These are phyloP conservation scores for Grosmannia penicillata DNA, from an alignment of 2,329 filamentous ascomycete genomes.

Conservation along the genomic window DNA sequence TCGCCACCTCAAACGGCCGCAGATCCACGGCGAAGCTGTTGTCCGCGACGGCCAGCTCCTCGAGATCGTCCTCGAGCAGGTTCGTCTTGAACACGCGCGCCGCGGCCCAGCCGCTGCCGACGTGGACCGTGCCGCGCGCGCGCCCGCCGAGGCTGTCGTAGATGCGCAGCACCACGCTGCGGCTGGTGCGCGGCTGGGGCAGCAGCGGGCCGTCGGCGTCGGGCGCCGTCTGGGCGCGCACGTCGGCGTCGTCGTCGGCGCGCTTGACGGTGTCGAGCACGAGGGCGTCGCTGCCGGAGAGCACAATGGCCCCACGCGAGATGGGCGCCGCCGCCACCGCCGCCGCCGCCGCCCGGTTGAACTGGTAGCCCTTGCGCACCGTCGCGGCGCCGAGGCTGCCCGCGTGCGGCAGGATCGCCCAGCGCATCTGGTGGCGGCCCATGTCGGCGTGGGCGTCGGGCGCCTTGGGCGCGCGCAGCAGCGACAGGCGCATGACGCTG, in stretches of 20 bases:
- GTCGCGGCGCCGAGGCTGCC: slow-evolving; percentile 41
- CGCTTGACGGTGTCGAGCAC: slow-evolving; percentile 86
- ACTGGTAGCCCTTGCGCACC: slow-evolving; percentile 47
- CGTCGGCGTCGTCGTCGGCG: slow-evolving; percentile 73
- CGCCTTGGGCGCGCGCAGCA: slow-evolving; percentile 52
- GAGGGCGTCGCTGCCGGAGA: slow-evolving; percentile 53
- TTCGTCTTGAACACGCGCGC: slow-evolving; percentile 73
- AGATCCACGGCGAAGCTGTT: slow-evolving; percentile 44
- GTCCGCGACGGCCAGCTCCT: slow-evolving; percentile 38
- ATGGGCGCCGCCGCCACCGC: slow-evolving; percentile 21
- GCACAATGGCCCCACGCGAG: slow-evolving; percentile 51
- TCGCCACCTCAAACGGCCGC: slow-evolving; percentile 74
- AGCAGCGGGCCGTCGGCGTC: slow-evolving; percentile 10
- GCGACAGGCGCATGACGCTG: slow-evolving; percentile 51
- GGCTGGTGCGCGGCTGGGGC: slow-evolving; percentile 51
- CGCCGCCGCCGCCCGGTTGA: slow-evolving; percentile 39
- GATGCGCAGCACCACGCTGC: slow-evolving; percentile 68
- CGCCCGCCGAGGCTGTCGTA: slow-evolving; percentile 83
- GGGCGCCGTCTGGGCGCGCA: slow-evolving; percentile 37
- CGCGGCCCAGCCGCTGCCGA: slow-evolving; percentile 55
- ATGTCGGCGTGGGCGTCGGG: slow-evolving; percentile 57
- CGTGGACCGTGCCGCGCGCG: slow-evolving; percentile 41
- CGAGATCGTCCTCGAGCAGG: slow-evolving; percentile 72
- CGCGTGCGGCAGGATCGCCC: slow-evolving; percentile 50
- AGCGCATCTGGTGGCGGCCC: slow-evolving; percentile 49